A percentile compares a stretch with the other conserved stretches of the same genome.
Conservation (phyloP, 768 basidiomycete genomes). For the Amanita exitialis region DNA sequence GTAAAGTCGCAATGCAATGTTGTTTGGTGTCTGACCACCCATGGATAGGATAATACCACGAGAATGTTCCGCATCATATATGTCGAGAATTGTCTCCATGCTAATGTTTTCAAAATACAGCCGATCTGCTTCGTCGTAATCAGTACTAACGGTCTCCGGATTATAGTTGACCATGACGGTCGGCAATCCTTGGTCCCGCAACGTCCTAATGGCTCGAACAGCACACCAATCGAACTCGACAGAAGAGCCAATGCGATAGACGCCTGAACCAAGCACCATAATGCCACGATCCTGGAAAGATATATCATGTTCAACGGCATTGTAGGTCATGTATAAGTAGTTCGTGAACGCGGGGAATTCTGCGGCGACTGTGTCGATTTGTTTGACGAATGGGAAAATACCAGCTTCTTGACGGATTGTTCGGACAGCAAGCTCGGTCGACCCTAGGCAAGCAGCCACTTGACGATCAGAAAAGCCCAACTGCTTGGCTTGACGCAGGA, state of each 20-base stretch:
- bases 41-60: slow-evolving; percentile 93
- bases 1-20: slow-evolving; percentile 91
- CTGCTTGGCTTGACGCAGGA: slow-evolving; percentile 81
- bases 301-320: slow-evolving; percentile 90
- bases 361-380: slow-evolving; percentile 98
- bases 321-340: slow-evolving; percentile 98
- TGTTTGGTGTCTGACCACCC: slow-evolving; percentile 99
- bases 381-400: slow-evolving; percentile 90
- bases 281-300: slow-evolving; percentile 85
- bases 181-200: slow-evolving; percentile 88
- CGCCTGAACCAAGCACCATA: slow-evolving; percentile 96
- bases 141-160: slow-evolving; percentile 97
- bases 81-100: slow-evolving; percentile 91
- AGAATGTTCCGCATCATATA: slow-evolving; percentile 86
- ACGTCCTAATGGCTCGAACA: slow-evolving; percentile 90
- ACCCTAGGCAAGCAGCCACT: slow-evolving; percentile 71
- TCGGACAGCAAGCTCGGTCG: slow-evolving; percentile 90
- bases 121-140: slow-evolving; percentile 97
- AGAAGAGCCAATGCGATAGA: slow-evolving; percentile 97
- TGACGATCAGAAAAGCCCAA: slow-evolving; percentile 94
- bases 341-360: slow-evolving; percentile 99
- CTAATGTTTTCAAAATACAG: slow-evolving; percentile 99
- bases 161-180: slow-evolving; percentile 99
- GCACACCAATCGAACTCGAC: slow-evolving; percentile 99
- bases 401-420: slow-evolving; percentile 76